Evolutionary conservation across 805 yeast species (phyloP).

Genomic region (Naumovozyma dairenensis): DNA sequence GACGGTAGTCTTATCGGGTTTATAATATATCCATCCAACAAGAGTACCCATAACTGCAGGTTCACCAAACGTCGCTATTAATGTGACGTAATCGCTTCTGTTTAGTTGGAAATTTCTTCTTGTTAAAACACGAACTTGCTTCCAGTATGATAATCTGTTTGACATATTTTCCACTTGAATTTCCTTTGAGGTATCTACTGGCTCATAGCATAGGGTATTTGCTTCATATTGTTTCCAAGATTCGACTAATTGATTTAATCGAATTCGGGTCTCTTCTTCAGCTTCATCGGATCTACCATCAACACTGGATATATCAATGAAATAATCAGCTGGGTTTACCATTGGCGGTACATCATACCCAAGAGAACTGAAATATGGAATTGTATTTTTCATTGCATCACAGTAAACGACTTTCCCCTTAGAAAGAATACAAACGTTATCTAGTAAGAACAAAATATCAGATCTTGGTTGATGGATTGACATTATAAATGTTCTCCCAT

Average conservation of each 20-base stretch:
- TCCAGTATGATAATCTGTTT: conserved; percentile 31
- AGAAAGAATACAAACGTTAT: conserved; percentile 56
- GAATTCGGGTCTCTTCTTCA: conserved; percentile 27
- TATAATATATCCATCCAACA: conserved; percentile 70
- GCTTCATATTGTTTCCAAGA: conserved; percentile 30
- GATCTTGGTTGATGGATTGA: conserved; percentile 81
- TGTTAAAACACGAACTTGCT: conserved; percentile 37
- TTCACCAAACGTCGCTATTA: conserved; percentile 35
- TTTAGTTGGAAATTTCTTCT: conserved; percentile 39
- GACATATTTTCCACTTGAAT: conserved; percentile 19
- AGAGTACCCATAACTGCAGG: conserved; percentile 46
- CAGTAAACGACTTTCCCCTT: conserved; percentile 48
- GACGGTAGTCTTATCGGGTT: conserved; percentile 33
- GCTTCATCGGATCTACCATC: conserved; percentile 36
- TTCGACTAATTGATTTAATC: conserved; percentile 29
- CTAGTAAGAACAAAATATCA: conserved; percentile 62
- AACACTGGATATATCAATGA: conserved; percentile 48
- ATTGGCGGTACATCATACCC: conserved; percentile 38
- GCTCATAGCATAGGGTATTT: conserved; percentile 1
- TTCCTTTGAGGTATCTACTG: conserved; percentile 9
- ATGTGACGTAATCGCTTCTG: conserved; percentile 42
- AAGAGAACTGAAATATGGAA: conserved; percentile 39
- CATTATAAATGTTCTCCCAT: conserved; percentile 62
- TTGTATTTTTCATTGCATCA: conserved; percentile 36
- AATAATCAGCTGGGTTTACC: conserved; percentile 53